Conservation (phyloP, 2,329 filamentous ascomycete genomes). For the Diplodia sapinea region DNA sequence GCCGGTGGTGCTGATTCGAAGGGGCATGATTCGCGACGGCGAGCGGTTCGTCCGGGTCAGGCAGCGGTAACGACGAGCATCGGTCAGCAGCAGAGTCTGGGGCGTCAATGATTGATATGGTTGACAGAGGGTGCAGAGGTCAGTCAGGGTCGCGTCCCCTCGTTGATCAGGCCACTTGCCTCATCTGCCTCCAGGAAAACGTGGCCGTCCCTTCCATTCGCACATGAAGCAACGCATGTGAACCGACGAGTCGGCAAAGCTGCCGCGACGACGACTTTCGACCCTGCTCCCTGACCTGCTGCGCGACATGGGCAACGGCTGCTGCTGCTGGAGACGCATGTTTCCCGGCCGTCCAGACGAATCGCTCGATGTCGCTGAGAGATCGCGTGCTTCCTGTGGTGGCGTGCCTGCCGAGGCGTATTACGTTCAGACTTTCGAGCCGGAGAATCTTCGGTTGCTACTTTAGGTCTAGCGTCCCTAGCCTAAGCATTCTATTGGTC, state of each 20-base stretch:
- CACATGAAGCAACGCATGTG: neutral
- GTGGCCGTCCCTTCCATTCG: neutral
- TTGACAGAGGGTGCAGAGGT: neutral
- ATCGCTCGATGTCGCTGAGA: neutral
- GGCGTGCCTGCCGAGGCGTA: no score
- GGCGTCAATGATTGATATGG: neutral
- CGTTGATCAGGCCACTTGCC: neutral
- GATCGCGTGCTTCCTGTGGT: neutral
- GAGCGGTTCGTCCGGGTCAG: neutral
- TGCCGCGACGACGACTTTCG: neutral
- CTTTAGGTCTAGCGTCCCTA: no score
- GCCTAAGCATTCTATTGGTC: no score
- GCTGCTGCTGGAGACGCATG: no score
- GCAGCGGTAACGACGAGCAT: neutral
- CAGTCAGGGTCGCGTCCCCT: neutral
- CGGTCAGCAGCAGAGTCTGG: neutral
- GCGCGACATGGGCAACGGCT: no score
- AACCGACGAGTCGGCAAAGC: neutral
- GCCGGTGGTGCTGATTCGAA: neutral
- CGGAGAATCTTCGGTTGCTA: no score
- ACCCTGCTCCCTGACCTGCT: neutral
- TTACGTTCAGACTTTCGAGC: no score
- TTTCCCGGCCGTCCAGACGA: no score
- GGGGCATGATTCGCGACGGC: neutral
- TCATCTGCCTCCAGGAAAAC: neutral